Percentiles rank a stretch among this genome's conserved stretches.
Conservation (phyloP, 2,329 filamentous ascomycete genomes). For the Ilyonectria robusta region DNA sequence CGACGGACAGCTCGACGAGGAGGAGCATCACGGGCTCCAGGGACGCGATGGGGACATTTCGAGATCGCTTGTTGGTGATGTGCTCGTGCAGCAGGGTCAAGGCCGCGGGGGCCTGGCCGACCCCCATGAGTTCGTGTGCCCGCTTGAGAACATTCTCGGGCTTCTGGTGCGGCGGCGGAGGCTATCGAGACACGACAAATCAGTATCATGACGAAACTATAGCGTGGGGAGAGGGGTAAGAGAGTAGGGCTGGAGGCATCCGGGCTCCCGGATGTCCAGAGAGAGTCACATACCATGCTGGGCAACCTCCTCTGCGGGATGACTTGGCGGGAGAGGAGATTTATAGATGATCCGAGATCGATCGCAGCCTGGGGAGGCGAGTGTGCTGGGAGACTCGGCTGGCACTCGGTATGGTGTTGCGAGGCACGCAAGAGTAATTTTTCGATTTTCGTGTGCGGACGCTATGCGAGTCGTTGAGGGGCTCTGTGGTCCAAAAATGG, state of each 20-base stretch:
- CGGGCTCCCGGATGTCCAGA: slow-evolving; percentile 11
- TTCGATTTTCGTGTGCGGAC: slow-evolving; percentile 63
- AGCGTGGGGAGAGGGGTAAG: slow-evolving; percentile 50
- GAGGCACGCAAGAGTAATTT: slow-evolving; percentile 56
- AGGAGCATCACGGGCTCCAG: slow-evolving; percentile 99
- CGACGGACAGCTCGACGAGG: slow-evolving; percentile 95
- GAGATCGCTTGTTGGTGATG: slow-evolving; percentile 97
- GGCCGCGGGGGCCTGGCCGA: slow-evolving; percentile 92
- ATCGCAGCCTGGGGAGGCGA: slow-evolving; percentile 55
- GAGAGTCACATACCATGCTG: slow-evolving; percentile 61
- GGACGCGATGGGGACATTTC: slow-evolving; percentile 95
- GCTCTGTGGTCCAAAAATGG: slow-evolving; percentile 47
- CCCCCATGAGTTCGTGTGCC: slow-evolving; percentile 98
- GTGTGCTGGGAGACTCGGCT: slow-evolving; percentile 55
- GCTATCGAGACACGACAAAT: slow-evolving; percentile 65
- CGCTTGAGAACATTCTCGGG: slow-evolving; percentile 99
- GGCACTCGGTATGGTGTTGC: slow-evolving; percentile 58
- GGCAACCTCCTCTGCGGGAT: slow-evolving; percentile 65
- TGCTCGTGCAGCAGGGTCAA: slow-evolving; percentile 98
- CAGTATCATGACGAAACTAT: slow-evolving; percentile 44
- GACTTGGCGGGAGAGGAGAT: slow-evolving; percentile 56
- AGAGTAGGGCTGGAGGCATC: slow-evolving; percentile 33
- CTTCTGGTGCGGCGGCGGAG: slow-evolving; percentile 96
- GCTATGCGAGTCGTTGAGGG: slow-evolving; percentile 59
- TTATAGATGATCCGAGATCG: slow-evolving; percentile 54